Evolutionary conservation across 352 stramenopile species (phyloP), one percentile per base, ranked within the genome.

Genomic region (Globisporangium yorkense): DNA sequence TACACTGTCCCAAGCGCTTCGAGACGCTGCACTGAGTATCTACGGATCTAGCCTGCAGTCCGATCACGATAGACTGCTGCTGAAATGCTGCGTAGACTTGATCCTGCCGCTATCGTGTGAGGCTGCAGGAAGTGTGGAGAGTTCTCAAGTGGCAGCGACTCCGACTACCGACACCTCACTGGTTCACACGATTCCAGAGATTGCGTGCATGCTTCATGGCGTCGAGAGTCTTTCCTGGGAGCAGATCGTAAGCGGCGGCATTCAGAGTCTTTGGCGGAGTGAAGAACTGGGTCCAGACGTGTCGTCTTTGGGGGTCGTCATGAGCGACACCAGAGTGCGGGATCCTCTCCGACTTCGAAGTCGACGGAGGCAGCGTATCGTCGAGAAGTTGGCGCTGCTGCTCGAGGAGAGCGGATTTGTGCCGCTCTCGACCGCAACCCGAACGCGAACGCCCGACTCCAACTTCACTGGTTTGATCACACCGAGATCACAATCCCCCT

Each of bases 1-100:
- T 20, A 10, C 21, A n/a, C 41, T 51, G n/a, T 12, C 18, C 15
- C 45, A 27, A 9, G 7, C 48, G 10, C 18, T 74, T 50, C 54
- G 58, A 35, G 59, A 54, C 1, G 46, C 69, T 7, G 68, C 74
- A 40, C 39, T 31, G n/a, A 71, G 56, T 33, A 57, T 75, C 8
- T 85, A 85, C 37, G 51, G 40, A 0, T 59, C 68, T 1, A 66
- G 51, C 10, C 4, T 85, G 35, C 29, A 27, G 35, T 35, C 52
- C 7, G 27, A 21, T 0, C 46, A 71, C 18, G 72, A 79, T 29
- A 50, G 62, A 21, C 9, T 46, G 15, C 55, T 81, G 10, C 49
- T 79, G n/a, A 16, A 59, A 31, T 69, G 43, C 24, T 79, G 68
- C 18, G 31, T 75, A 5, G 54, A 71, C 10, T 16, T 69, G 39